Conservation (phyloP, 1,284 basidiomycete species). For the Ganoderma boninense region DNA sequence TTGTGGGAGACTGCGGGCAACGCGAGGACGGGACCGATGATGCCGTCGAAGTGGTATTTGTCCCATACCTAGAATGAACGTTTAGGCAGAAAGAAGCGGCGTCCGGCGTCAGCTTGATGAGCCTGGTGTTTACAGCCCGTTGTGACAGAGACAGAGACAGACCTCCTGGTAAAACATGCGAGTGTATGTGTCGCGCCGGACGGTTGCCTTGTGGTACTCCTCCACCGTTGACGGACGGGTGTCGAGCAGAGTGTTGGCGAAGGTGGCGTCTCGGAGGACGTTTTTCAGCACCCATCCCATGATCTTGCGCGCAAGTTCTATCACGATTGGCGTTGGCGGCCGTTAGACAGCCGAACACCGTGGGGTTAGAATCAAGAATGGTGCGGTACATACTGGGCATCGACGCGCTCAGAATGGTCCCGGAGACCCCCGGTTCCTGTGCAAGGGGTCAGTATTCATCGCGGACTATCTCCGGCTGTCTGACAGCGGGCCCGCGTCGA, state of each 20-base stretch:
- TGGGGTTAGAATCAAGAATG: conserved; percentile 52
- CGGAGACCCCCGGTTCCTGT: conserved; percentile 28
- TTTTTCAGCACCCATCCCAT: conserved; percentile 55
- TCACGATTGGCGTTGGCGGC: background rate
- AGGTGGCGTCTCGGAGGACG: conserved; percentile 62
- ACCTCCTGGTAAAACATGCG: conserved; percentile 67
- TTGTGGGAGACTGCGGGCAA: conserved; percentile 80
- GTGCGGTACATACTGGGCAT: conserved; percentile 38
- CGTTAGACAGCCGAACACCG: background rate
- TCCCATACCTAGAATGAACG: conserved; percentile 69
- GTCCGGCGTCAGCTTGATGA: background rate
- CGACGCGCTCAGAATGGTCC: background rate
- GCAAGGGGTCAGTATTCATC: background rate
- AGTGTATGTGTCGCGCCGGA: conserved; percentile 60
- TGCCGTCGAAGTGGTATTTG: conserved; percentile 71
- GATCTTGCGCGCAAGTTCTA: background rate
- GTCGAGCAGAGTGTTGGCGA: conserved; percentile 55
- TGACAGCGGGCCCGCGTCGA: background rate
- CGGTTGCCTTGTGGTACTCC: conserved; percentile 61
- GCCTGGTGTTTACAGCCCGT: background rate
- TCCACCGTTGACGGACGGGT: conserved; percentile 61
- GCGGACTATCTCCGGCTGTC: background rate
- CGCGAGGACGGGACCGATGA: conserved; percentile 80
- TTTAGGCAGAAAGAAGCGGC: background rate
- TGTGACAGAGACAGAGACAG: conserved; percentile 41